Base-by-base conservation (phyloP, 768 basidiomycete species). In the Hygrophoropsis aurantiaca region DNA sequence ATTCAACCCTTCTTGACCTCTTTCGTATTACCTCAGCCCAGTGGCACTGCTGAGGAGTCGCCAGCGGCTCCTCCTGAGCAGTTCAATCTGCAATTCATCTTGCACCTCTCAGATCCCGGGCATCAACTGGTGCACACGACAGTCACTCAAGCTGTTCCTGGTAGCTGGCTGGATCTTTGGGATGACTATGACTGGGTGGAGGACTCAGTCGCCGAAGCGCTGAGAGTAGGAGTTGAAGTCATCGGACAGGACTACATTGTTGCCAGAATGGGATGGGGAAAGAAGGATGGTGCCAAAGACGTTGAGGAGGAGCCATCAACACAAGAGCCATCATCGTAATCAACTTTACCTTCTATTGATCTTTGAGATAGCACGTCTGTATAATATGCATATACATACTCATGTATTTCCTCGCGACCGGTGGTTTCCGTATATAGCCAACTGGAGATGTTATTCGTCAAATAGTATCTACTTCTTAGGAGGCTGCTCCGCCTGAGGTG, bases 111-210 rank as follows among this genome's bases (percentile, higher is more conserved):
- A 30, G 95, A 97, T 67, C 92, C 94, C 10, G 74, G 71, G 4
- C 93, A 98, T 62, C 74, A 83, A 27, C 73, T 98, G 43, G 73
- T 74, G 5, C 85, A 85, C 59, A 84, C 84, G 5, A 90, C 90
- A 0, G 64, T 90, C 40, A 90, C 91, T 5, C 97, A 98, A 63
- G 76, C 82, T 5, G 75, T 94, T 18, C 93, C 95, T 0, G 74
- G 71, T n/a, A 71, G 77, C 41, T 99, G 97, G 97, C 64, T 98
- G 46, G 82, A 83, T 4, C 72, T 93, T 36, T 95, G 93, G 85
- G 94, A 97, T 59, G 77, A 85, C 53, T 88, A 92, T 62, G 86
- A 90, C 36, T 95, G 97, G 97, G 94, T 98, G 11, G 97, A 99
- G 67, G 94, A 99, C 60, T 65, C 88, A 32, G 79, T 97, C 51